Percentiles rank a stretch among this genome's conserved stretches.
Evolutionary conservation across 805 yeast genomes (phyloP).

Genomic region (Brettanomyces sp.): DNA sequence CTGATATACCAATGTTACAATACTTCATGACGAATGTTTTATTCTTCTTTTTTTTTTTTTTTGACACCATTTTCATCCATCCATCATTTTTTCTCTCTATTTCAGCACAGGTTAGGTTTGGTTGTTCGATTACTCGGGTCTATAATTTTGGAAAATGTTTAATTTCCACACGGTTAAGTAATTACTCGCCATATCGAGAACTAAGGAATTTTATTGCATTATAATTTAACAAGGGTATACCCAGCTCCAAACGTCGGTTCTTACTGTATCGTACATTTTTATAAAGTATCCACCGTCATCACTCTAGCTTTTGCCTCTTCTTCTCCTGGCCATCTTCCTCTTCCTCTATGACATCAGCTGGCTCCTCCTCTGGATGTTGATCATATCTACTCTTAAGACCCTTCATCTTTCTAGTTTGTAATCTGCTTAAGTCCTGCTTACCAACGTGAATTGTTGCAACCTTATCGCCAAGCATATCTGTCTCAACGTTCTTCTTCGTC

Average conservation of each 20-base stretch:
- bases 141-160: not conserved
- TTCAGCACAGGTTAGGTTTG: too few relatives aligned
- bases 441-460: conserved; percentile 95
- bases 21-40: not conserved
- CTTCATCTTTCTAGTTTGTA: conserved; percentile 98
- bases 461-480: conserved; percentile 91
- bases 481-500: conserved; percentile 80
- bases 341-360: conserved; percentile 4
- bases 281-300: not conserved
- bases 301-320: not conserved
- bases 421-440: conserved; percentile 78
- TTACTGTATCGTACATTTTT: not conserved
- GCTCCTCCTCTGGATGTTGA: conserved; percentile 40
- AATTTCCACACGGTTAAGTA: not conserved
- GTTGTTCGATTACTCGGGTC: too few relatives aligned
- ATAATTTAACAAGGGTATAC: too few relatives aligned
- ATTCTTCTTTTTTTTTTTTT: too few relatives aligned
- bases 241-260: not conserved
- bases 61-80: not conserved
- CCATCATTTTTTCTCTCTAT: not conserved
- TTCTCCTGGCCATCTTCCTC: conserved; percentile 7
- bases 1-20: conserved; percentile 6
- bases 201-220: too few relatives aligned
- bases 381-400: conserved; percentile 86
- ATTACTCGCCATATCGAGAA: not conserved